phyloP scores from a whole-genome alignment of 768 basidiomycete species.

The Rossbeevera mucosa region DNA sequence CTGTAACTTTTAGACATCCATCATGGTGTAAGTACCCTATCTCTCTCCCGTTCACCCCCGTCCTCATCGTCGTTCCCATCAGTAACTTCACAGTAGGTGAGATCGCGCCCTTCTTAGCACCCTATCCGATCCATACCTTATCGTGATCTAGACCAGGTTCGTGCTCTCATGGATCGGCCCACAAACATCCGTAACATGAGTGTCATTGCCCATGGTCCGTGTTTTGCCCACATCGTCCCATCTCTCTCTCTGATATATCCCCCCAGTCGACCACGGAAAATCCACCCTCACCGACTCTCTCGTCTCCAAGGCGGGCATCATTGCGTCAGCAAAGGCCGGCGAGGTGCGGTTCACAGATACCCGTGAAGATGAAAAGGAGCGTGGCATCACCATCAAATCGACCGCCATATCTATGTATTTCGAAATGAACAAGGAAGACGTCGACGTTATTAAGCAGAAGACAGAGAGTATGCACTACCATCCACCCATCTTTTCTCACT shows the following conservation, averaged over 20 bases:
- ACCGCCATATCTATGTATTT: conserved; percentile 99
- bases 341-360: conserved; percentile 98
- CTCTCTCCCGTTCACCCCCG: conserved; percentile 2
- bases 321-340: conserved; percentile 90
- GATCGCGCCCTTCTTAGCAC: conserved; percentile 26
- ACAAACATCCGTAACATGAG: conserved; percentile 96
- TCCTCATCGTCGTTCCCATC: conserved; percentile 32
- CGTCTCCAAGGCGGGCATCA: conserved; percentile 99
- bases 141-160: conserved; percentile 66
- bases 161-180: conserved; percentile 81
- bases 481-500: neutral
- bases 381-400: conserved; percentile 99
- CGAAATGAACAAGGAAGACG: conserved; percentile 86
- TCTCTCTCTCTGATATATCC: conserved; percentile 18
- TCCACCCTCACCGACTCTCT: conserved; percentile 98
- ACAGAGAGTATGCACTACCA: conserved; percentile 61
- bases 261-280: conserved; percentile 97
- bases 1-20: conserved; percentile 51
- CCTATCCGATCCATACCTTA: conserved; percentile 2
- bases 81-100: conserved; percentile 89
- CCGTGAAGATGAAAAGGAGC: conserved; percentile 96
- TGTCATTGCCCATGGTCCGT: conserved; percentile 86
- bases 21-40: conserved; percentile 71
- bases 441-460: conserved; percentile 86
- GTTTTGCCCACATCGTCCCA: conserved; percentile 5